These are phyloP conservation scores for Fusarium napiforme DNA, from an alignment of 2,329 filamentous ascomycete genomes.

Conservation along the genomic window DNA sequence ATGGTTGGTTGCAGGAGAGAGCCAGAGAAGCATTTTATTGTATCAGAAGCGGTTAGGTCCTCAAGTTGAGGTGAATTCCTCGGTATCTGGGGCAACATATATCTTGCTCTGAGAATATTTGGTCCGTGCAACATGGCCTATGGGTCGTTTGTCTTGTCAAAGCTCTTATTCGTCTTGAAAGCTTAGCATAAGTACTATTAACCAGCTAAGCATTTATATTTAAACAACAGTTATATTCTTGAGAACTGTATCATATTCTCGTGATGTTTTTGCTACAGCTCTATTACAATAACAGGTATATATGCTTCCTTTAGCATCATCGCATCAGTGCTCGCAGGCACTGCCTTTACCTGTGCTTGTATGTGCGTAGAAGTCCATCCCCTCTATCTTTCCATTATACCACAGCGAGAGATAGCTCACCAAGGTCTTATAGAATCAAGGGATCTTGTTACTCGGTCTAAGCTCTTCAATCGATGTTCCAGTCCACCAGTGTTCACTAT, in stretches of 20 bases:
- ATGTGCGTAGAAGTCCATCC: background rate
- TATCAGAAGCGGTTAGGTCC: background rate
- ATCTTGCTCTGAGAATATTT: background rate
- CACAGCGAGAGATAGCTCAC: background rate
- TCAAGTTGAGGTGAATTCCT: background rate
- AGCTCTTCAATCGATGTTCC: background rate
- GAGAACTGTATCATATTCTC: background rate
- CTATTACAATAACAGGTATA: too few species aligned
- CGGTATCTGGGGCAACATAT: background rate
- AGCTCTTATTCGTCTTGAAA: background rate
- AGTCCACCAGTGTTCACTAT: background rate
- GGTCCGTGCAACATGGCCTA: background rate
- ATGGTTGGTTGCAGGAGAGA: background rate
- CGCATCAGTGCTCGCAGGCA: background rate
- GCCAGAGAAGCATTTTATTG: background rate
- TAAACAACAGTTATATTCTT: background rate
- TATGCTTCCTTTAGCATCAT: background rate
- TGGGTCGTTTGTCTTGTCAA: background rate
- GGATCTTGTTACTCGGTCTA: background rate
- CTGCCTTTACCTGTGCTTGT: background rate
- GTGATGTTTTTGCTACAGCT: background rate
- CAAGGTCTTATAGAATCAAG: background rate
- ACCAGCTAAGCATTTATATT: background rate
- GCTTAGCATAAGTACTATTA: background rate
- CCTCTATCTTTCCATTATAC: background rate